These are phyloP conservation scores for Sporothrix luriei DNA, from an alignment of 2,329 filamentous ascomycete genomes.

Conservation along the genomic window DNA sequence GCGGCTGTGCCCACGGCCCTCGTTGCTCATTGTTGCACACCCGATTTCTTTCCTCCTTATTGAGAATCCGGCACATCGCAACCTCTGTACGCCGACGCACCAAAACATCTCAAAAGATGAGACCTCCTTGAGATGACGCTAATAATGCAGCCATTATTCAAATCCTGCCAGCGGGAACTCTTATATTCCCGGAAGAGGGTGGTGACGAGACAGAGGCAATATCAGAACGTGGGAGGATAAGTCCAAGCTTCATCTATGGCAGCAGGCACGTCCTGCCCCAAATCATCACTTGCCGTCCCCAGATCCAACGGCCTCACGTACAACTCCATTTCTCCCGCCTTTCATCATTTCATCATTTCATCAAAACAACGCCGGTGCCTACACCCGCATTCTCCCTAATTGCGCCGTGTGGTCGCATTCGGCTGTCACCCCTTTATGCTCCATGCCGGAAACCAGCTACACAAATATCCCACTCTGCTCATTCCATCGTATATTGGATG, in stretches of 20 bases:
- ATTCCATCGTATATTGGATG: conserved; percentile 7
- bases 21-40: too few relatives aligned
- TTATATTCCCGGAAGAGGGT: background rate
- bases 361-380: background rate
- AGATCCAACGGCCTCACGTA: background rate
- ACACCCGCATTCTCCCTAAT: conserved; percentile 13
- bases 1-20: too few relatives aligned
- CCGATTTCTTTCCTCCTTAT: too few relatives aligned
- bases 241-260: background rate
- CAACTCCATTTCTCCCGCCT: background rate
- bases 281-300: conserved; percentile 7
- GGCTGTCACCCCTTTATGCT: background rate
- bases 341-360: background rate
- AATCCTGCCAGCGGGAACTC: background rate
- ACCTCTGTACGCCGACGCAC: background rate
- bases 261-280: background rate
- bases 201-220: conserved; percentile 1
- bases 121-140: background rate
- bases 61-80: too few relatives aligned
- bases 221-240: background rate
- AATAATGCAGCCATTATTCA: background rate
- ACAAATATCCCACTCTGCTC: conserved; percentile 1
- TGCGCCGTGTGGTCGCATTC: background rate
- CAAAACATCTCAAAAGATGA: background rate
- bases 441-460: background rate